Evolutionary conservation across 129 eudicot species (phyloP), one percentile per base, ranked within the genome.

Genomic region (Lonicera japonica): DNA sequence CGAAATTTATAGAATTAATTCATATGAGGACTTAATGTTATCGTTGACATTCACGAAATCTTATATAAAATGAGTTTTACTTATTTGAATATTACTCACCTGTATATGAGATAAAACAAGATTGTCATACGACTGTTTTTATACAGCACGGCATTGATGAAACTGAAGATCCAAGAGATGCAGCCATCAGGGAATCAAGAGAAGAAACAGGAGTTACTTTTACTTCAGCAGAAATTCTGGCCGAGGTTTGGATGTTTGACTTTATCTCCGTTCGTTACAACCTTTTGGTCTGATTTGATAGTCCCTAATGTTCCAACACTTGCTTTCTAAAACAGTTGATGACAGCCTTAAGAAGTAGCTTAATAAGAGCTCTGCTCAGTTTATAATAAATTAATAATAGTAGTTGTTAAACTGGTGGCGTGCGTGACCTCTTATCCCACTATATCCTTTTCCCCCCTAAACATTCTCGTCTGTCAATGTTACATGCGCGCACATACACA

Each of bases 141-240:
- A 48, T 72, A 58, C 79, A 92, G 99, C 96, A 96, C 25, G 99
- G 99, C 13, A 75, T 92, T 64, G 99, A 92, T 80, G 95, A 82
- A 74, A 86, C 65, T 68, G 99, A 92, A 78, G 85, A 92, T 78
- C 96, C 96, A 72, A 79, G 84, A 78, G 72, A 66, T 69, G 96
- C 99, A 60, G 99, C 96, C 23, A 60, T 88, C 59, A 80, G 99
- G 78, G 99, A 92, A 78, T 70, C 87, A 54, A 76, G 85, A 82
- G 99, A 92, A 82, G 99, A 92, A 77, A 92, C 99, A 21, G 99
- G 99, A 58, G 95, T 92, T 68, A 82, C 95, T 21, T 88, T 92
- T 68, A 82, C 95, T 21, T 88, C 96, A 25, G 98, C 90, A 23
- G 95, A 92, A 68, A 61, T 82, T 67, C 71, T 92, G 57, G 95